phyloP scores from a whole-genome alignment of 768 basidiomycete species.

The Auriscalpium microsporum region DNA sequence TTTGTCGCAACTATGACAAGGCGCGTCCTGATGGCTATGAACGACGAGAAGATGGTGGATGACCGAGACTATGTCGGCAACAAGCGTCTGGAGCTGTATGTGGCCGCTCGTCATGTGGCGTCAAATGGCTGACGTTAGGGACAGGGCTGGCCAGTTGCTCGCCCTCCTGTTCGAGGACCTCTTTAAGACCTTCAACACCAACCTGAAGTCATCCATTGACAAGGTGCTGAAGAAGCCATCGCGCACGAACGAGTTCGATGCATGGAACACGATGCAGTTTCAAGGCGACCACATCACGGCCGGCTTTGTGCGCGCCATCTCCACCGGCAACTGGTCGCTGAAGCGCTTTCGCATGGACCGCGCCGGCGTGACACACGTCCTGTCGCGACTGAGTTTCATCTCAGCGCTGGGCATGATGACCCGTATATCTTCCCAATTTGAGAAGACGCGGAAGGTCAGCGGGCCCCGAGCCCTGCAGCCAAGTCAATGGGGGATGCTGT shows the following conservation, averaged over 20 bases:
- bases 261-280: constrained; percentile 89
- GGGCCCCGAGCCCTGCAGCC: constrained; percentile 96
- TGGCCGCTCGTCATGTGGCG: constrained; percentile 9
- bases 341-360: constrained; percentile 99
- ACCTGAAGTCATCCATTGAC: constrained; percentile 91
- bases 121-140: background rate
- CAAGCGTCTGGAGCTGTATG: constrained; percentile 94
- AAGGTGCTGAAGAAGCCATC: constrained; percentile 96
- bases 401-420: constrained; percentile 99
- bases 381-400: constrained; percentile 92
- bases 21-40: constrained; percentile 91
- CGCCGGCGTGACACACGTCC: constrained; percentile 96
- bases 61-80: constrained; percentile 99
- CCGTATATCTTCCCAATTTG: constrained; percentile 95
- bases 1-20: constrained; percentile 98
- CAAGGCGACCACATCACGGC: constrained; percentile 94
- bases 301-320: constrained; percentile 94
- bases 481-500: constrained; percentile 98
- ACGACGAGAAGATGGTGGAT: constrained; percentile 95
- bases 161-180: constrained; percentile 95
- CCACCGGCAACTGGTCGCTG: constrained; percentile 97
- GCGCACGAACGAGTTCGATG: constrained; percentile 90
- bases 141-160: constrained; percentile 89
- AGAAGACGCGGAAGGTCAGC: constrained; percentile 98
- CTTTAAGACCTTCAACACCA: constrained; percentile 97